Evolutionary conservation across 202 grass and related monocot genomes (phyloP).

Genomic region (Miscanthus sacchariflorus): DNA sequence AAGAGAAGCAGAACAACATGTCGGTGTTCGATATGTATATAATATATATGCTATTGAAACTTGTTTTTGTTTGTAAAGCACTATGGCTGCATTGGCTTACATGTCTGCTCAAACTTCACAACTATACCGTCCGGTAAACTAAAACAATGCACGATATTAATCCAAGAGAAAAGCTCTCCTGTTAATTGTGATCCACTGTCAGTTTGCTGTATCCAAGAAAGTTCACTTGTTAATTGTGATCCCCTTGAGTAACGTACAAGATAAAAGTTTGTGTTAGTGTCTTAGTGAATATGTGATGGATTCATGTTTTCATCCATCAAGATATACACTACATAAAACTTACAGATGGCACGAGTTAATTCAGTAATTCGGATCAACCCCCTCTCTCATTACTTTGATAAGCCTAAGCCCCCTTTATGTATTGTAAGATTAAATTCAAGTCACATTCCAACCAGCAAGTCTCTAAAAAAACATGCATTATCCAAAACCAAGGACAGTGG

Average conservation of each 20-base stretch:
- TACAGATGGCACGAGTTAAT: constrained; percentile 28
- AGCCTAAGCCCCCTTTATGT: constrained; percentile 4
- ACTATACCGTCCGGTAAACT: neutral
- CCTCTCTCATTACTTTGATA: neutral
- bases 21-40: neutral
- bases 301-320: constrained; percentile 31
- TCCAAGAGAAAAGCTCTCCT: constrained; percentile 30
- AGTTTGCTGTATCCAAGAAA: constrained; percentile 52
- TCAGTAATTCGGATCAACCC: neutral
- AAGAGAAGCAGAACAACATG: neutral
- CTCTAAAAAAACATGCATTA: constrained; percentile 22
- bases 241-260: neutral
- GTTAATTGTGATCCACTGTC: constrained; percentile 23
- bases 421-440: neutral
- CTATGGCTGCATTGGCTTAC: neutral
- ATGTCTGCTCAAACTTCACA: neutral
- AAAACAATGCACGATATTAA: constrained; percentile 18
- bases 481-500: constrained; percentile 63
- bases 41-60: neutral
- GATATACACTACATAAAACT: constrained; percentile 37
- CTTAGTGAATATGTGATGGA: neutral
- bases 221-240: neutral
- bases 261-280: constrained; percentile 40
- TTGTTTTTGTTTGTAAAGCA: neutral
- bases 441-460: neutral